Evolutionary conservation across 352 stramenopile genomes (phyloP).

Genomic region (Albugo laibachii): DNA sequence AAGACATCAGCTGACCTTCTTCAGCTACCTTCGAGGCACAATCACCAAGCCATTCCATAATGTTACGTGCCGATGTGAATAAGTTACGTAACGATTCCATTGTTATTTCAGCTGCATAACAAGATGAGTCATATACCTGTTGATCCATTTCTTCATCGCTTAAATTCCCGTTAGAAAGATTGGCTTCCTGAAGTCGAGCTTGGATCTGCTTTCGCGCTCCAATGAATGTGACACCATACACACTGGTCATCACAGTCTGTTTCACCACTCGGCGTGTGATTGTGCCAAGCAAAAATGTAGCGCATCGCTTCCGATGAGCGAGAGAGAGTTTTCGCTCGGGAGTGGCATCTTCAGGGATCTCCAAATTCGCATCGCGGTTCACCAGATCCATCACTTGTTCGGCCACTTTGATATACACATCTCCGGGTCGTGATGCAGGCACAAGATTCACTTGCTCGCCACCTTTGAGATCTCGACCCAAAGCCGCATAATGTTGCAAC

Average conservation of each 20-base stretch:
- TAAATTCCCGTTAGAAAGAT: slow-evolving; percentile 55
- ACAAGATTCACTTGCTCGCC: slow-evolving; percentile 96
- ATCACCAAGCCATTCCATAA: slow-evolving; percentile 84
- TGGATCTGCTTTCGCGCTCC: slow-evolving; percentile 97
- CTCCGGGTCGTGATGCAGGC: slow-evolving; percentile 81
- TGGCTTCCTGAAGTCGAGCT: slow-evolving; percentile 87
- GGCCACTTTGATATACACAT: slow-evolving; percentile 95
- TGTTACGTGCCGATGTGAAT: slow-evolving; percentile 88
- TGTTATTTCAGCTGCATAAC: slow-evolving; percentile 89
- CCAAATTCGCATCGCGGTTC: slow-evolving; percentile 32
- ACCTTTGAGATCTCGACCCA: slow-evolving; percentile 88
- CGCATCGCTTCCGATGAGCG: slow-evolving; percentile 42
- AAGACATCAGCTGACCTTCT: slow-evolving; percentile 89
- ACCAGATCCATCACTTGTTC: slow-evolving; percentile 66
- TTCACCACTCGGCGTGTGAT: slow-evolving; percentile 96
- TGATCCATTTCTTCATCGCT: slow-evolving; percentile 65
- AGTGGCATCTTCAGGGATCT: slow-evolving; percentile 18
- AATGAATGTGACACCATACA: slow-evolving; percentile 99
- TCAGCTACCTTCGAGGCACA: slow-evolving; percentile 48
- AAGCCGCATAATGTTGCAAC: slow-evolving; percentile 97
- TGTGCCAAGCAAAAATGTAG: slow-evolving; percentile 44
- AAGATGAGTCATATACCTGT: slow-evolving; percentile 70
- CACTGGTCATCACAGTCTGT: slow-evolving; percentile 99
- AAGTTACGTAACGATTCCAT: slow-evolving; percentile 94
- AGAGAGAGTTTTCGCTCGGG: slow-evolving; percentile 4